phyloP scores from a whole-genome alignment of 2,329 filamentous ascomycete species.

The Alternaria tenuissima region DNA sequence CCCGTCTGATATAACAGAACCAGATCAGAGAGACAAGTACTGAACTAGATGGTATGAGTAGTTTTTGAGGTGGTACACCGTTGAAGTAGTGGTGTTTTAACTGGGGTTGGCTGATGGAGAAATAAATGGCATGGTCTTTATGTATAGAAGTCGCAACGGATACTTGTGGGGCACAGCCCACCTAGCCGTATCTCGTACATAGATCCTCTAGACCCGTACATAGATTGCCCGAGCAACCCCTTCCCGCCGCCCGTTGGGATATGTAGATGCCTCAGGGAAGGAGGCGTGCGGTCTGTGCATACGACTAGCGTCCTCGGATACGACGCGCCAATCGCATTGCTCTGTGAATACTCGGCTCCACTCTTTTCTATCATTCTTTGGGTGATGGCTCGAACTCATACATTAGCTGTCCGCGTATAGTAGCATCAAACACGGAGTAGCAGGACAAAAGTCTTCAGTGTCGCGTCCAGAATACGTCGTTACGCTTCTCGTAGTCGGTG shows the following conservation, averaged over 20 bases:
- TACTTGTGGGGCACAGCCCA: neutral
- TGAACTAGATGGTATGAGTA: neutral
- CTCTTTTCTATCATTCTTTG: neutral
- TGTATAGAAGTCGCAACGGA: neutral
- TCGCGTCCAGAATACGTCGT: neutral
- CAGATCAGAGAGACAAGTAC: neutral
- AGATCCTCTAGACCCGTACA: neutral
- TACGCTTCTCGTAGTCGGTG: neutral
- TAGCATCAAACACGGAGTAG: neutral
- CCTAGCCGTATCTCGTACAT: slow-evolving; percentile 7
- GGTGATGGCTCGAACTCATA: neutral
- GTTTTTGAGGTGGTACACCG: neutral
- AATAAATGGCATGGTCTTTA: slow-evolving; percentile 1
- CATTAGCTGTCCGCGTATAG: neutral
- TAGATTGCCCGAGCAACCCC: neutral
- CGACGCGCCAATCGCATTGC: slow-evolving; percentile 14
- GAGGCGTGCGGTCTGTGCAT: slow-evolving; percentile 2
- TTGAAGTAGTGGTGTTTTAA: neutral
- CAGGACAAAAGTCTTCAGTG: neutral
- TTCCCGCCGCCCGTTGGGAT: neutral
- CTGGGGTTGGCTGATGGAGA: neutral
- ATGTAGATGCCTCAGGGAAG: neutral
- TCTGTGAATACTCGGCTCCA: neutral
- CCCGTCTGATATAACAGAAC: neutral
- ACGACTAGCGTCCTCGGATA: slow-evolving; percentile 9